Conservation (phyloP, 305 asterid species). For the Ilex paraguariensis region DNA sequence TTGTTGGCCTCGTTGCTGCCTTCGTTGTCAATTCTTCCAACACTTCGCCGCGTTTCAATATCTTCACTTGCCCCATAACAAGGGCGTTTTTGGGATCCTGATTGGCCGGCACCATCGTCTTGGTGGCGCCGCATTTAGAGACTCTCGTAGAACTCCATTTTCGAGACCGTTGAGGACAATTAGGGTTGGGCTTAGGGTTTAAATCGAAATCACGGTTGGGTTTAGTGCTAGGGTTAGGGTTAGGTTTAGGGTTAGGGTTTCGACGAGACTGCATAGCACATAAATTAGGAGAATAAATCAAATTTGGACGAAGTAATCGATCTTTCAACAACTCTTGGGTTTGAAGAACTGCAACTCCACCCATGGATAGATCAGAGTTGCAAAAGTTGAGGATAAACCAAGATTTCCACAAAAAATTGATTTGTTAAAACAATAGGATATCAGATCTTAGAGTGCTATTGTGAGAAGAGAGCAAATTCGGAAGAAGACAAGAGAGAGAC, state of each 20-base stretch:
- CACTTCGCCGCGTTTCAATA: slow-evolving; percentile 20
- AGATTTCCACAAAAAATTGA: too few species aligned
- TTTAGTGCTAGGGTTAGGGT: slow-evolving; percentile 1
- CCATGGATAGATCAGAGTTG: slow-evolving; percentile 7
- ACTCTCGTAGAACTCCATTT: slow-evolving; percentile 2
- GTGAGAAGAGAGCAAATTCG: too few species aligned
- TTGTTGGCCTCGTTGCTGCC: not conserved
- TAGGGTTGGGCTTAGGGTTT: not conserved
- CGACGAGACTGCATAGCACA: slow-evolving; percentile 9
- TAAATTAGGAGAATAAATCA: not conserved
- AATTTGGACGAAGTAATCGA: not conserved
- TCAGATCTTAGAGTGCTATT: too few species aligned
- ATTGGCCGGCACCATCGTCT: not conserved
- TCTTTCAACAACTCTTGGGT: slow-evolving; percentile 13
- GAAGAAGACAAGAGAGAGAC: too few species aligned
- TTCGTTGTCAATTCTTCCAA: not conserved
- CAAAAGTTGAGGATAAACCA: too few species aligned
- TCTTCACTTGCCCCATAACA: slow-evolving; percentile 17
- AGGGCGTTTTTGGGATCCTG: not conserved
- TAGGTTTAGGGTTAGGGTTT: slow-evolving; percentile 1
- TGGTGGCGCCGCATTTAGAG: slow-evolving; percentile 2
- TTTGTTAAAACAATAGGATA: too few species aligned
- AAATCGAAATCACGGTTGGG: too few species aligned
- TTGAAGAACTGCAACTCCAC: slow-evolving; percentile 21
- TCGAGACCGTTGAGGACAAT: not conserved